Conservation (phyloP, 2,329 filamentous ascomycete genomes). For the Fusarium sp. region DNA sequence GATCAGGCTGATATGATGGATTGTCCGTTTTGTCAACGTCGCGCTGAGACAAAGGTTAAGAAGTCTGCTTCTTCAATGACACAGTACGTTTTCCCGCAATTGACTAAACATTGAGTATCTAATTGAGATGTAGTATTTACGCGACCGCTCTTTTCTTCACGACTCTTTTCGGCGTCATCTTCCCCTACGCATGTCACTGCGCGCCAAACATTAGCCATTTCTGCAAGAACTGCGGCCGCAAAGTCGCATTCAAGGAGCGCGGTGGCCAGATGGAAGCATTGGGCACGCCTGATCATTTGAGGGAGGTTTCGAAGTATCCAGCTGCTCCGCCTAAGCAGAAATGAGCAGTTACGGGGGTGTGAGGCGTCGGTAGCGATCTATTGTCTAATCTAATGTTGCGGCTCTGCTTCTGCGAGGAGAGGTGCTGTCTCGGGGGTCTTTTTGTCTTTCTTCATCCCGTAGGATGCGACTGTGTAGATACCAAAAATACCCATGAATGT, state of each 20-base stretch:
- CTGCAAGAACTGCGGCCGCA: slow-evolving; percentile 41
- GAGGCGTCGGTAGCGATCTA: slow-evolving; percentile 15
- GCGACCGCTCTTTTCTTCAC: slow-evolving; percentile 36
- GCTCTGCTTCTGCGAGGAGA: slow-evolving; percentile 25
- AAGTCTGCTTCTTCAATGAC: slow-evolving; percentile 34
- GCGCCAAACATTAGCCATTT: slow-evolving; percentile 35
- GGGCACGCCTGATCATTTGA: slow-evolving; percentile 42
- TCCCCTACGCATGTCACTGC: slow-evolving; percentile 39
- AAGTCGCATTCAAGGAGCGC: slow-evolving; percentile 32
- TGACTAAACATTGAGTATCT: background rate
- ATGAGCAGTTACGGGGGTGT: background rate
- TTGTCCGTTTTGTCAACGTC: slow-evolving; percentile 41
- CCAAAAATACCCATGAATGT: slow-evolving; percentile 75
- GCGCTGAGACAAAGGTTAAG: slow-evolving; percentile 35
- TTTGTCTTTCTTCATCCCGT: slow-evolving; percentile 55
- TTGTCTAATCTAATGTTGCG: slow-evolving; percentile 5
- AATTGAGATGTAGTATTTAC: background rate
- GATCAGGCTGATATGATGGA: slow-evolving; percentile 40
- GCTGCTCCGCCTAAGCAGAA: slow-evolving; percentile 13
- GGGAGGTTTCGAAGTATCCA: slow-evolving; percentile 38
- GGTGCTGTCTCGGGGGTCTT: slow-evolving; percentile 38
- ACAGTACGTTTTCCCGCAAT: slow-evolving; percentile 29
- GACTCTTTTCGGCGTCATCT: slow-evolving; percentile 38
- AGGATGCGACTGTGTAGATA: slow-evolving; percentile 72
- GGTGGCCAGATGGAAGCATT: slow-evolving; percentile 30